Conservation (phyloP, 1,139 yeast genomes). For the Candida glucosophila region DNA sequence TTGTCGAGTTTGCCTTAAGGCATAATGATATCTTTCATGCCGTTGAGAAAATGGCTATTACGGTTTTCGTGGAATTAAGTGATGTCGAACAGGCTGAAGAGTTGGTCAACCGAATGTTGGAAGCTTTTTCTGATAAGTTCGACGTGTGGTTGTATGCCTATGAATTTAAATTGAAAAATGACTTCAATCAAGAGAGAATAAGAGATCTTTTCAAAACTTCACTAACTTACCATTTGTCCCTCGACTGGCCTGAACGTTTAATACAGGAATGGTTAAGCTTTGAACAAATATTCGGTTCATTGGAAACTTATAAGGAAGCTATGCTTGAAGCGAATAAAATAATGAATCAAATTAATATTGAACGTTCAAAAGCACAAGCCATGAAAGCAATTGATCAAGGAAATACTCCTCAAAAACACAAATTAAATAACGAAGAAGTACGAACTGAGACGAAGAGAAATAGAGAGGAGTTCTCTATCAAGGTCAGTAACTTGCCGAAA, state of each 20-base stretch:
- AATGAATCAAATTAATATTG: too few relatives aligned
- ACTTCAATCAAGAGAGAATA: conserved; percentile 11
- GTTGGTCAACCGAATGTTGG: conserved; percentile 18
- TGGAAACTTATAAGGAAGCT: too few relatives aligned
- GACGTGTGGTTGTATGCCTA: conserved; percentile 43
- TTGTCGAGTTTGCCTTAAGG: conserved; percentile 15
- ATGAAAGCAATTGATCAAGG: too few relatives aligned
- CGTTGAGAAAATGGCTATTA: conserved; percentile 31
- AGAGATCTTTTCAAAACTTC: conserved; percentile 24
- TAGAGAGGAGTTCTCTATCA: conserved; percentile 48
- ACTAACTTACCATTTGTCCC: conserved; percentile 11
- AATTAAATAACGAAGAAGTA: too few relatives aligned
- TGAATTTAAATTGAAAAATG: conserved; percentile 27
- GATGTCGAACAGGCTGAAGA: conserved; percentile 18
- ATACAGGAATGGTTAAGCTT: conserved; percentile 37
- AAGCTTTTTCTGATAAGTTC: conserved; percentile 20
- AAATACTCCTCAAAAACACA: too few relatives aligned
- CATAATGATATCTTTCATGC: conserved; percentile 28
- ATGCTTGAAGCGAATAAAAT: too few relatives aligned
- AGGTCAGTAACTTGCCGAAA: conserved; percentile 32
- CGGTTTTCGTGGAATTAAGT: conserved; percentile 18
- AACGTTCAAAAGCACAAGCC: too few relatives aligned
- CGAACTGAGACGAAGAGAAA: too few relatives aligned
- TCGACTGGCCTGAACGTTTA: conserved; percentile 47
- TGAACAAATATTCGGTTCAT: conserved; percentile 28